A percentile compares a stretch with the other conserved stretches of the same genome.
Conservation (phyloP, 108 stramenopile species). For the Craspedostauros australis region DNA sequence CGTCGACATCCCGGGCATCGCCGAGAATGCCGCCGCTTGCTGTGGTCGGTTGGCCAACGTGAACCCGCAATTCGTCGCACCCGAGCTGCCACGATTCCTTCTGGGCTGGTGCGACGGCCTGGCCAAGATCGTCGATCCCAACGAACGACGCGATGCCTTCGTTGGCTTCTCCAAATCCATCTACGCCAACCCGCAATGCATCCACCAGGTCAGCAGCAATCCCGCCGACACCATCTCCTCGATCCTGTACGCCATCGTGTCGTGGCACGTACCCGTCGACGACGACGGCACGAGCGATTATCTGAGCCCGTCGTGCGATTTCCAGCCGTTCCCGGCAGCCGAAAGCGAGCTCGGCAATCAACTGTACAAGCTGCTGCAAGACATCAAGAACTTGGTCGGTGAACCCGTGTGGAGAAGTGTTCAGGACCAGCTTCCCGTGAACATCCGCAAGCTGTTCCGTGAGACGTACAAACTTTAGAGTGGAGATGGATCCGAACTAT, state of each 20-base stretch:
- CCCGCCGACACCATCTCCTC: conserved; percentile 42
- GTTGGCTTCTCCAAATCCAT: conserved; percentile 55
- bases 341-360: conserved; percentile 44
- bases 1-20: conserved; percentile 51
- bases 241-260: conserved; percentile 65
- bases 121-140: conserved; percentile 55
- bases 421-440: conserved; percentile 52
- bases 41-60: conserved; percentile 80
- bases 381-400: conserved; percentile 59
- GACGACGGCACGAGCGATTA: not conserved
- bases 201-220: conserved; percentile 39
- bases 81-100: conserved; percentile 73
- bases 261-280: conserved; percentile 22
- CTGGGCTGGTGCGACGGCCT: conserved; percentile 78
- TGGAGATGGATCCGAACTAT: too few relatives aligned
- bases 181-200: conserved; percentile 70
- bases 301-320: conserved; percentile 47
- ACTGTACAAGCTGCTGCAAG: conserved; percentile 46
- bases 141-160: conserved; percentile 75
- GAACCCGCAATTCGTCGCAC: conserved; percentile 75
- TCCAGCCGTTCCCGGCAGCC: conserved; percentile 51
- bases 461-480: conserved; percentile 38
- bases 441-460: conserved; percentile 58
- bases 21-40: conserved; percentile 85
- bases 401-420: conserved; percentile 49